A percentile compares a stretch with the other conserved stretches of the same genome.
Conservation (phyloP, 192 early-diverging fungal species). For the Linnemannia schmuckeri region DNA sequence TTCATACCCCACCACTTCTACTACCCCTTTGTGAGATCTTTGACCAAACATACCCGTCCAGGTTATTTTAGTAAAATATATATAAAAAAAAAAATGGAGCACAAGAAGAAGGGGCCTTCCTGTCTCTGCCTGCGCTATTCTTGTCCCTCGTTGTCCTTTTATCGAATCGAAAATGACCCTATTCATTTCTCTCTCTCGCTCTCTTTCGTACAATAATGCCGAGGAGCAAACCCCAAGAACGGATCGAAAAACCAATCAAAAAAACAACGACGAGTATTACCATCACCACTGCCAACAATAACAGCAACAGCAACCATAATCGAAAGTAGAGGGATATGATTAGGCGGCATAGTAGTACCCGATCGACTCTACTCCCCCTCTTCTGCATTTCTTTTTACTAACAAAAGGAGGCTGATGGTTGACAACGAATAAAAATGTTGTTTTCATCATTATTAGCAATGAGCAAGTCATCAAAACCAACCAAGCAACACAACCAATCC, state of each 20-base stretch:
- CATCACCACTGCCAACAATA: too few species aligned
- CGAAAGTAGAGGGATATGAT: too few species aligned
- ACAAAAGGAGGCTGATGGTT: too few species aligned
- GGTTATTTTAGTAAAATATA: not conserved
- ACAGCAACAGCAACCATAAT: too few species aligned
- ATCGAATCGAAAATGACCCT: not conserved
- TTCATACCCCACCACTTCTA: not conserved
- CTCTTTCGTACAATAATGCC: not conserved
- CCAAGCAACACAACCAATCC: not conserved
- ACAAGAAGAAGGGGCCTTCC: not conserved
- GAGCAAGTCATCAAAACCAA: not conserved
- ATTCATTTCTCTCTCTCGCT: not conserved
- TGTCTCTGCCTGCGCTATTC: not conserved
- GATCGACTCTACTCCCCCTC: not conserved
- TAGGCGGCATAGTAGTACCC: constrained; percentile 1
- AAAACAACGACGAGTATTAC: too few species aligned
- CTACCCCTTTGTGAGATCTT: not conserved
- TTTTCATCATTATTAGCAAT: too few species aligned
- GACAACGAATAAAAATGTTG: too few species aligned
- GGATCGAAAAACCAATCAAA: not conserved
- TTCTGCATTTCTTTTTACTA: too few species aligned
- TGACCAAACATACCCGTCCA: not conserved
- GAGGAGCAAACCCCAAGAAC: not conserved
- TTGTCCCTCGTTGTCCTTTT: not conserved
- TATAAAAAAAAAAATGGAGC: constrained; percentile 6